A percentile compares a stretch with the other conserved stretches of the same genome.
phyloP scores from a whole-genome alignment of 2,329 filamentous ascomycete species.

The Venturia asperata region DNA sequence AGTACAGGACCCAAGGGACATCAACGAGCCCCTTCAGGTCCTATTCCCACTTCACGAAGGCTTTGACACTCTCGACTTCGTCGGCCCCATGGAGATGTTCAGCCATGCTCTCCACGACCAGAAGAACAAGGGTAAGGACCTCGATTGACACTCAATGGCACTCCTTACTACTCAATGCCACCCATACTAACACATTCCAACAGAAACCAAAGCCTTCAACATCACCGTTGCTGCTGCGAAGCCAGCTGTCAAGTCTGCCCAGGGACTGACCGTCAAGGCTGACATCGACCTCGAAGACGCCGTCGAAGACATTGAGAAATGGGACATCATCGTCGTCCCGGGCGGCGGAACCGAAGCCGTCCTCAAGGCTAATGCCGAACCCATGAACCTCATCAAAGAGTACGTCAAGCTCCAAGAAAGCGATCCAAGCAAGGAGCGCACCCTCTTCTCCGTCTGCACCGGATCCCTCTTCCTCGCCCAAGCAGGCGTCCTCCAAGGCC shows the following conservation, averaged over 20 bases:
- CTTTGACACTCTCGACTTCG: slow-evolving; percentile 52
- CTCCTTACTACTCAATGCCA: slow-evolving; percentile 7
- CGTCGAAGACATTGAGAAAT: slow-evolving; percentile 63
- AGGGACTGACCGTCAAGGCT: slow-evolving; percentile 64
- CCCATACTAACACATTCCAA: slow-evolving; percentile 23
- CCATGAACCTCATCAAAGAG: slow-evolving; percentile 64
- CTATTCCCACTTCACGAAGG: slow-evolving; percentile 51
- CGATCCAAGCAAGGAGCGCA: slow-evolving; percentile 72
- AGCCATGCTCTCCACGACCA: slow-evolving; percentile 47
- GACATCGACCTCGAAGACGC: slow-evolving; percentile 76
- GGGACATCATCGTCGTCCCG: slow-evolving; percentile 71
- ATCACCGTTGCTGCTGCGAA: slow-evolving; percentile 44
- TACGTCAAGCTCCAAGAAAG: slow-evolving; percentile 74
- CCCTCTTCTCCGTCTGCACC: slow-evolving; percentile 71
- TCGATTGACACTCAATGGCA: slow-evolving; percentile 10
- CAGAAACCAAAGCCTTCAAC: slow-evolving; percentile 48
- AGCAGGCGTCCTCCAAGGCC: slow-evolving; percentile 67
- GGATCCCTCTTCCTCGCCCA: slow-evolving; percentile 71
- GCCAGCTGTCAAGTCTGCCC: slow-evolving; percentile 44
- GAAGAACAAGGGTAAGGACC: slow-evolving; percentile 34
- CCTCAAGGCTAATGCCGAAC: slow-evolving; percentile 53
- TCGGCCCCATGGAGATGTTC: slow-evolving; percentile 53
- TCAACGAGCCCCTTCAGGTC: slow-evolving; percentile 47
- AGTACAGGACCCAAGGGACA: slow-evolving; percentile 35
- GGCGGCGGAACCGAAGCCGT: slow-evolving; percentile 61